Percentiles rank a stretch among this genome's conserved stretches.
These are phyloP conservation scores for Colletotrichum eleusines DNA, from an alignment of 2,329 filamentous ascomycete genomes.

Conservation along the genomic window DNA sequence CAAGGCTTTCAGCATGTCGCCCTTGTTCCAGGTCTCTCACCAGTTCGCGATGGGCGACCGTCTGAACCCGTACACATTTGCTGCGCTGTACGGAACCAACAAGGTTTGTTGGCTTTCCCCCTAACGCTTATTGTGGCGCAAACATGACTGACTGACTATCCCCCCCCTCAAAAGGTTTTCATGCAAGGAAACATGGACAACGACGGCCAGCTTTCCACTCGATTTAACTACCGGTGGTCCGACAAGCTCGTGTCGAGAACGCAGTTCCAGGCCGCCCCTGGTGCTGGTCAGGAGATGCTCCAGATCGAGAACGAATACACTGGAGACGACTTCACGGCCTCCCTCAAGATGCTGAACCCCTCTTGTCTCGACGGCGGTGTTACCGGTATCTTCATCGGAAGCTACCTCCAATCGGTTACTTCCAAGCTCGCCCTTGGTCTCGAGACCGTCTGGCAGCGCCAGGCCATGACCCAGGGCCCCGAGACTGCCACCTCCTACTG, in stretches of 20 bases:
- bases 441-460: slow-evolving; percentile 94
- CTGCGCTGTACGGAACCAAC: slow-evolving; percentile 91
- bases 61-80: slow-evolving; percentile 94
- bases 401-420: slow-evolving; percentile 94
- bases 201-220: slow-evolving; percentile 85
- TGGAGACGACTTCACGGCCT: slow-evolving; percentile 92
- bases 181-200: slow-evolving; percentile 96
- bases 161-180: slow-evolving; percentile 76
- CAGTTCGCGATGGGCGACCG: slow-evolving; percentile 95
- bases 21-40: slow-evolving; percentile 97
- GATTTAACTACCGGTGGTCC: slow-evolving; percentile 94
- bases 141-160: slow-evolving; percentile 17
- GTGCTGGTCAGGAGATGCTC: slow-evolving; percentile 84
- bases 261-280: slow-evolving; percentile 85
- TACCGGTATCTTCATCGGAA: slow-evolving; percentile 95
- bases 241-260: slow-evolving; percentile 86
- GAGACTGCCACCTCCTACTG: slow-evolving; percentile 92
- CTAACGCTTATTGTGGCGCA: neutral
- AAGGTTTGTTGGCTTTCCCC: slow-evolving; percentile 71
- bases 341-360: slow-evolving; percentile 95
- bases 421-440: slow-evolving; percentile 87
- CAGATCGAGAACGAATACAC: slow-evolving; percentile 97
- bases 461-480: slow-evolving; percentile 85
- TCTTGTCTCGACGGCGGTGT: slow-evolving; percentile 90
- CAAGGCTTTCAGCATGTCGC: slow-evolving; percentile 93